Percentiles rank a stretch among this genome's conserved stretches.
phyloP scores from a whole-genome alignment of 2,329 filamentous ascomycete species.

The Ascochyta clinopodiicola region DNA sequence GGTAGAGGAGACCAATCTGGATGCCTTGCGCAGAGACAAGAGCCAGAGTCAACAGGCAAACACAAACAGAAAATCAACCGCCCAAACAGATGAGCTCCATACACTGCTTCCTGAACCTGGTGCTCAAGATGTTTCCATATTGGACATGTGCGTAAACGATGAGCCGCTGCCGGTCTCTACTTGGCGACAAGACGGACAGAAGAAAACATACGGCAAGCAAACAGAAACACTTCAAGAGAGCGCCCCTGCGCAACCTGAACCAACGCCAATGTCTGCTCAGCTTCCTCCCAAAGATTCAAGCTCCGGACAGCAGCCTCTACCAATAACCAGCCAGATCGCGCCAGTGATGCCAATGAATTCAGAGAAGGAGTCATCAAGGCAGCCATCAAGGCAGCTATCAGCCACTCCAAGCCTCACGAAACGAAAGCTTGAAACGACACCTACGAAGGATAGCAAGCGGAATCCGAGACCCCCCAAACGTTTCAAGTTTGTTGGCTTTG shows the following conservation, averaged over 20 bases:
- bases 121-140: not conserved
- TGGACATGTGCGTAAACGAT: not conserved
- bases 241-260: slow-evolving; percentile 8
- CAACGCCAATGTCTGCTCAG: slow-evolving; percentile 21
- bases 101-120: not conserved
- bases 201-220: not conserved
- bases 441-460: slow-evolving; percentile 24
- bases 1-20: slow-evolving; percentile 4
- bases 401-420: slow-evolving; percentile 21
- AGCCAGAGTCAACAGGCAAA: not conserved
- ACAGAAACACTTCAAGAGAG: not conserved
- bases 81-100: not conserved
- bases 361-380: not conserved
- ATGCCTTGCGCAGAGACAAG: not conserved
- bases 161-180: not conserved
- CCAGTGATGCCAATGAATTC: not conserved
- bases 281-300: slow-evolving; percentile 14
- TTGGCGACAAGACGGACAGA: not conserved
- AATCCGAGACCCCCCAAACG: slow-evolving; percentile 26
- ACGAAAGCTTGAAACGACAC: slow-evolving; percentile 31
- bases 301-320: slow-evolving; percentile 8
- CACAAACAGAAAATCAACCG: too few species aligned
- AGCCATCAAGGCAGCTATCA: not conserved
- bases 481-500: slow-evolving; percentile 33
- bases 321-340: not conserved